Base-by-base conservation (phyloP, 1,284 basidiomycete species). In the Moniliophthora roreri region DNA sequence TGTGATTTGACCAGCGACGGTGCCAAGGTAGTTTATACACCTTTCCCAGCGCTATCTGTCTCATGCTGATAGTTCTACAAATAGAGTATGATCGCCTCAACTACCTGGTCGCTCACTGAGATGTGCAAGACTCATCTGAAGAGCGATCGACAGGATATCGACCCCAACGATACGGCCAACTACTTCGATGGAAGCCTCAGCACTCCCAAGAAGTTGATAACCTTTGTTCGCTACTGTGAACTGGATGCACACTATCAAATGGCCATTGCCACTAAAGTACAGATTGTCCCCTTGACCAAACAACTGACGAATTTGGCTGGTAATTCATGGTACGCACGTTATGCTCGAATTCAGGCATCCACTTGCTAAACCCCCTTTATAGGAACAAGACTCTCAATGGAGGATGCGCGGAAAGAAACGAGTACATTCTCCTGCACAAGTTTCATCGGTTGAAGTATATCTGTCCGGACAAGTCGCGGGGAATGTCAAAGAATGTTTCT, bases 261-360 rank as follows among this genome's bases (percentile, higher is more conserved):
- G 95, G 95, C 94, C 0, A 89, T 98, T 53, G 87, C 91, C 0
- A 78, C 85, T 35, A 92, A 95, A 67, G 93, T 98, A 2, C 95
- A 98, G 69, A 85, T 93, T 52, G 73, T 46, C 53, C 87, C 91
- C 0, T 71, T 99, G 60, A 98, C 97, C 0, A 90, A 88, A 66
- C 96, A 99, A 66, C 75, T 99, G 40, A 99, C 96, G 1, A 95
- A 93, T 66, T 81, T 99, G n/a, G 95, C 97, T 49, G 97, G 97
- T 8, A 99, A 99, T 66, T 89, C 93, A 36, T 99, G 97, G 96
- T 93, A 66, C 56, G 81, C 69, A n/a, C n/a, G n/a, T n/a, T n/a
- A n/a, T n/a, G n/a, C n/a, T n/a, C n/a, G n/a, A n/a, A n/a, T n/a
- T 1, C 9, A 15, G 10, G 45, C 15, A 8, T 4, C 32, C n/a